A percentile compares a stretch with the other conserved stretches of the same genome.
phyloP scores from a whole-genome alignment of 129 eudicot genomes.

The Helianthus annuus region DNA sequence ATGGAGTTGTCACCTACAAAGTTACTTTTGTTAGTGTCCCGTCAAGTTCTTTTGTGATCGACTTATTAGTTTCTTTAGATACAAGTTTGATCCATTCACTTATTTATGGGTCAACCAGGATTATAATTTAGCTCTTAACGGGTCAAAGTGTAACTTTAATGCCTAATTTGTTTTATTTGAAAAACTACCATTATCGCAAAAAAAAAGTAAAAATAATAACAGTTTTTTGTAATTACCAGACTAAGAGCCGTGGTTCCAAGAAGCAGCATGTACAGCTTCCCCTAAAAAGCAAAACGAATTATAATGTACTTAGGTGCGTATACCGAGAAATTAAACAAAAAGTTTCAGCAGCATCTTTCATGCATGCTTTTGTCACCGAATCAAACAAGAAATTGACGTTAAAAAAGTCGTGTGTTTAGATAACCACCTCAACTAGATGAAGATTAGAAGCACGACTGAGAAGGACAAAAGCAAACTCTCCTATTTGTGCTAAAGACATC shows the following conservation, averaged over 20 bases:
- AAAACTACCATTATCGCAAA: neutral
- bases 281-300: conserved; percentile 44
- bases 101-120: neutral
- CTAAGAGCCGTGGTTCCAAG: conserved; percentile 99
- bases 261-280: conserved; percentile 83
- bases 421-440: conserved; percentile 91
- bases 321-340: neutral
- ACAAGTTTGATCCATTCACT: too few species aligned
- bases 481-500: conserved; percentile 97
- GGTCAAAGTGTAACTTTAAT: neutral
- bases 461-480: conserved; percentile 97
- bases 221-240: conserved; percentile 42
- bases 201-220: too few species aligned
- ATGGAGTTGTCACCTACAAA: conserved; percentile 88
- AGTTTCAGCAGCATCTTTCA: neutral
- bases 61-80: neutral
- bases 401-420: conserved; percentile 15
- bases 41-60: neutral
- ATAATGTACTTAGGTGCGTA: neutral
- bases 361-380: neutral
- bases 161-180: neutral
- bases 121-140: neutral
- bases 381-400: neutral
- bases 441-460: conserved; percentile 98
- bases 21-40: neutral